phyloP scores from a whole-genome alignment of 2,329 filamentous ascomycete genomes.

The Huntiella moniliformis region DNA sequence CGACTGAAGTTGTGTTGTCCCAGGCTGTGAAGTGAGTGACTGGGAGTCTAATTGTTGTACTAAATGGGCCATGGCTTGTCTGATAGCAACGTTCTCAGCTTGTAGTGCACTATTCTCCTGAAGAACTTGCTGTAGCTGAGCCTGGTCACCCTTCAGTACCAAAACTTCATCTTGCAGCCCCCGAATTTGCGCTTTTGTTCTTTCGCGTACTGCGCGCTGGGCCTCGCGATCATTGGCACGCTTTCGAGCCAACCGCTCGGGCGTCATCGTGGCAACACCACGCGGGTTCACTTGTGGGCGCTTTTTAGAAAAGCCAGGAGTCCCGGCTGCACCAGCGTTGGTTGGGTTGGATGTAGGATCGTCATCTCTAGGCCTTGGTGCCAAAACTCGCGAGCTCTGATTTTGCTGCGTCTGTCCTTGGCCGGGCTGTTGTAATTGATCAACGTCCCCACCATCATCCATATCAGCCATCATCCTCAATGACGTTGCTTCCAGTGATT shows the following conservation, averaged over 20 bases:
- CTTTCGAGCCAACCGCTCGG: slow-evolving; percentile 55
- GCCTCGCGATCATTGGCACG: slow-evolving; percentile 53
- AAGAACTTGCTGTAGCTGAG: slow-evolving; percentile 55
- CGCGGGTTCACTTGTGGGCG: slow-evolving; percentile 3
- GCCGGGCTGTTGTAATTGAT: not conserved
- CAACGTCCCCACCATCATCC: too few species aligned
- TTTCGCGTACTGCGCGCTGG: slow-evolving; percentile 66
- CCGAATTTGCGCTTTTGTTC: slow-evolving; percentile 66
- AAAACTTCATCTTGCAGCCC: slow-evolving; percentile 23
- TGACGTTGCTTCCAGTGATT: not conserved
- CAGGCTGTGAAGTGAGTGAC: not conserved
- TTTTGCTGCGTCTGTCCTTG: not conserved
- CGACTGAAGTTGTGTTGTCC: slow-evolving; percentile 4
- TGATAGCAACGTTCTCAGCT: slow-evolving; percentile 64
- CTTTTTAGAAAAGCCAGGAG: slow-evolving; percentile 7
- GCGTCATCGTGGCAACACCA: slow-evolving; percentile 42
- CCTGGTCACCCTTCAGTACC: slow-evolving; percentile 11
- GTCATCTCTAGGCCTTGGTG: slow-evolving; percentile 7
- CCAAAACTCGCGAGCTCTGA: slow-evolving; percentile 6
- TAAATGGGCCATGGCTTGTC: slow-evolving; percentile 20
- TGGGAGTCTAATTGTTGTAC: slow-evolving; percentile 10
- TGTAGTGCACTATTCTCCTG: slow-evolving; percentile 60
- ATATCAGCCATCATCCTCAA: too few species aligned
- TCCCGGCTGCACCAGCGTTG: slow-evolving; percentile 9
- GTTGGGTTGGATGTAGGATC: not conserved